A percentile compares a stretch with the other conserved stretches of the same genome.
phyloP scores from a whole-genome alignment of 179 eudicot genomes.

The Pouteria campechiana region DNA sequence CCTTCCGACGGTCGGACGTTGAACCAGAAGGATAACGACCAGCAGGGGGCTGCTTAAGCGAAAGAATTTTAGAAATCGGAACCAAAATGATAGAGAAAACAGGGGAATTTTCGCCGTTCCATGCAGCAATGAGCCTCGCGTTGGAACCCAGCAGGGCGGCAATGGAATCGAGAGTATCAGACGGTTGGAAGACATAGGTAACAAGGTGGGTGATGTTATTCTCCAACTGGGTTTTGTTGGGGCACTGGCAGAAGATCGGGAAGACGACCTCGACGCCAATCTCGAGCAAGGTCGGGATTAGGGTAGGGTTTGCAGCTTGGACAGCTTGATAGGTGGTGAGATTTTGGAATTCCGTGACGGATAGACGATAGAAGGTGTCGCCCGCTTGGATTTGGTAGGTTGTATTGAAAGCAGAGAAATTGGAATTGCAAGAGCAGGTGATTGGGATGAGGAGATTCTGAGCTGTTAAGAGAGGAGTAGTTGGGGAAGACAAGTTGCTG shows the following conservation, averaged over 20 bases:
- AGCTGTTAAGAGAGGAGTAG: conserved; percentile 20
- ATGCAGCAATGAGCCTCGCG: conserved; percentile 19
- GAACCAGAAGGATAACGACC: neutral
- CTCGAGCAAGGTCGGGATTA: conserved; percentile 22
- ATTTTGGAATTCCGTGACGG: conserved; percentile 30
- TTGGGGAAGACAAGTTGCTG: conserved; percentile 51
- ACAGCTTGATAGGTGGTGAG: conserved; percentile 71
- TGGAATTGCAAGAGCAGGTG: conserved; percentile 41
- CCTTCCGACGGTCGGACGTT: conserved; percentile 7
- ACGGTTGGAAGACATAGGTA: conserved; percentile 64
- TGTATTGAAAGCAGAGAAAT: conserved; percentile 36
- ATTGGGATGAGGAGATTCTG: conserved; percentile 66
- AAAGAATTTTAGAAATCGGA: conserved; percentile 50
- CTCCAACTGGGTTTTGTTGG: conserved; percentile 22
- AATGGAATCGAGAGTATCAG: conserved; percentile 28
- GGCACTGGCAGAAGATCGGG: conserved; percentile 79
- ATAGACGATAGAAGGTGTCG: conserved; percentile 48
- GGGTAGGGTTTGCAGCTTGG: conserved; percentile 42
- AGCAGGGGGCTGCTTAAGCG: conserved; percentile 34
- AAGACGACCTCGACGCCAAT: conserved; percentile 32
- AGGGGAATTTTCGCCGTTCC: conserved; percentile 27
- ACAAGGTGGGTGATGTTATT: conserved; percentile 32
- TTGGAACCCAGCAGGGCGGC: conserved; percentile 38
- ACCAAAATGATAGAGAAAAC: conserved; percentile 44
- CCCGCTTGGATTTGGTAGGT: conserved; percentile 25